Evolutionary conservation across 495 filamentous ascomycete genomes (phyloP).

Genomic region (Podospora bellae-mahoneyi): DNA sequence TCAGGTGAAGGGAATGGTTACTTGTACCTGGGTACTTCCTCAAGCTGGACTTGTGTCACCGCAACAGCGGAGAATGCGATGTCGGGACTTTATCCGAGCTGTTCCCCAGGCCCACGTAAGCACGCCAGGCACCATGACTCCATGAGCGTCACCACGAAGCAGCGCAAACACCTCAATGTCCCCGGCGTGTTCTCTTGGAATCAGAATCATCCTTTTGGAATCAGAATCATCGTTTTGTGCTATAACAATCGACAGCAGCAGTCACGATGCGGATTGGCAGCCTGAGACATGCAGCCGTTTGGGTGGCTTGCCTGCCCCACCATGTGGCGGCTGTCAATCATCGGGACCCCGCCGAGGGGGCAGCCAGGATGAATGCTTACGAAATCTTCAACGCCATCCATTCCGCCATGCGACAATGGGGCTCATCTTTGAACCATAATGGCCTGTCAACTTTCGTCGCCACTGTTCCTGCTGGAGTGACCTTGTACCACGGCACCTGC

Average conservation of each 20-base stretch:
- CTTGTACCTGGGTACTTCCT: too few relatives aligned
- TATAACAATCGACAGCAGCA: too few relatives aligned
- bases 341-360: slow-evolving; percentile 26
- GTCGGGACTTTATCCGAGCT: neutral
- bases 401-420: slow-evolving; percentile 62
- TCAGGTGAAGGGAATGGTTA: too few relatives aligned
- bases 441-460: slow-evolving; percentile 64
- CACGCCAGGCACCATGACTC: neutral
- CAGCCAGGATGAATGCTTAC: slow-evolving; percentile 48
- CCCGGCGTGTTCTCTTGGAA: too few relatives aligned
- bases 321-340: neutral
- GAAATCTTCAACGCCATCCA: slow-evolving; percentile 67
- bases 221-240: too few relatives aligned
- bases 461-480: slow-evolving; percentile 53
- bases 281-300: slow-evolving; percentile 7
- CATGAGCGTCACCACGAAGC: neutral
- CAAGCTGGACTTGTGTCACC: too few relatives aligned
- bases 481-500: slow-evolving; percentile 60
- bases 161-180: neutral
- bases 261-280: neutral
- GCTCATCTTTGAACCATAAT: slow-evolving; percentile 65
- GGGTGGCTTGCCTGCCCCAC: slow-evolving; percentile 12
- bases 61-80: neutral
- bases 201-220: too few relatives aligned
- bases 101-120: neutral